phyloP scores from a whole-genome alignment of 129 eudicot genomes.

The Flaveria trinervia region DNA sequence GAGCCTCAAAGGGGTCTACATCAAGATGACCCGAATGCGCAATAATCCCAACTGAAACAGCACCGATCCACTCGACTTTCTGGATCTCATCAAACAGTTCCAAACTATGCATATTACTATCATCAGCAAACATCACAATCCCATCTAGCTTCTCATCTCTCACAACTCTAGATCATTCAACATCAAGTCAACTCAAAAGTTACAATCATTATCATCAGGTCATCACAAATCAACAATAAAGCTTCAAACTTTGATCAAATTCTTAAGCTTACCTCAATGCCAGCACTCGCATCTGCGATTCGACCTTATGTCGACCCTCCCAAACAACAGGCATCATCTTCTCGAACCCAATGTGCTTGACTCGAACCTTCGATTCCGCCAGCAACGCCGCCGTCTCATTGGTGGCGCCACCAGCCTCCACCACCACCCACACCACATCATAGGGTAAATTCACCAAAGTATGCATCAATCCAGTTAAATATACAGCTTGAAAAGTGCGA shows the following conservation, averaged over 20 bases:
- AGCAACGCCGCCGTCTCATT: slow-evolving; percentile 77
- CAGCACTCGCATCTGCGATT: slow-evolving; percentile 72
- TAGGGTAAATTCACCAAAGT: slow-evolving; percentile 83
- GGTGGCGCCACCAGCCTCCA: slow-evolving; percentile 86
- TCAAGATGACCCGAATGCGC: slow-evolving; percentile 62
- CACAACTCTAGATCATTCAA: slow-evolving; percentile 52
- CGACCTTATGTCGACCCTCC: slow-evolving; percentile 78
- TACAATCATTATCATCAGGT: slow-evolving; percentile 23
- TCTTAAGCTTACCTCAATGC: slow-evolving; percentile 63
- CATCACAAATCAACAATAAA: slow-evolving; percentile 8
- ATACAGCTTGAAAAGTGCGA: slow-evolving; percentile 84
- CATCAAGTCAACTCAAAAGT: slow-evolving; percentile 4
- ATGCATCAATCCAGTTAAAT: slow-evolving; percentile 87
- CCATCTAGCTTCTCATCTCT: slow-evolving; percentile 83
- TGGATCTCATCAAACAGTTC: slow-evolving; percentile 96
- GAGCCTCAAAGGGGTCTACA: slow-evolving; percentile 41
- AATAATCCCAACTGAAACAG: slow-evolving; percentile 87
- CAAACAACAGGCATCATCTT: slow-evolving; percentile 70
- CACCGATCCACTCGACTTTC: slow-evolving; percentile 82
- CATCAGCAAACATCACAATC: slow-evolving; percentile 87
- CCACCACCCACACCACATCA: slow-evolving; percentile 86
- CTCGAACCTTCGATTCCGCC: slow-evolving; percentile 48
- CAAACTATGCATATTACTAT: slow-evolving; percentile 91
- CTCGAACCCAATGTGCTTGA: slow-evolving; percentile 65
- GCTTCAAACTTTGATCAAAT: neutral